Evolutionary conservation across 2,329 filamentous ascomycete species (phyloP), one percentile per base, ranked within the genome.

Genomic region (Dissoconium aciculare): DNA sequence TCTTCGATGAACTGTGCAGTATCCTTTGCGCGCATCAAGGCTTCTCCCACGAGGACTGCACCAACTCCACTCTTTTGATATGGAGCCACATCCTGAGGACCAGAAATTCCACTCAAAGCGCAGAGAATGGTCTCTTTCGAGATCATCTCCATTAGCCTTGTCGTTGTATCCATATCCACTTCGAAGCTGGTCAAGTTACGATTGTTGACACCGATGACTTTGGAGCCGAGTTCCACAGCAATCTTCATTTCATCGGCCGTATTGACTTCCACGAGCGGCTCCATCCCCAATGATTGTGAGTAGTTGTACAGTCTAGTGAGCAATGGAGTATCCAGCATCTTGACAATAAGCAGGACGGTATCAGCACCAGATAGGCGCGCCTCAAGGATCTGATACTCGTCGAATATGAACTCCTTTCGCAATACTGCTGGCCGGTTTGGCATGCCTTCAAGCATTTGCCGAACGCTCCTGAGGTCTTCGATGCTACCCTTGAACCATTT

Each of bases 401-500:
- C 85, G 49, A 95, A 98, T 24, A 98, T 74, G 49, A 98, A 98
- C 46, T 98, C 89, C 53, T 98, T 98, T 14, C 91, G 75, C 16
- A 98, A 62, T 9, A 98, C 71, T 2, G 87, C 91, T 3, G 89
- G 91, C 31, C 89, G 71, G 52, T 94, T 91, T 2, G 82, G 77
- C 76, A 98, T 84, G 9, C 79, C 78, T 45, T 84, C 73, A n/a
- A 98, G 62, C 28, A 81, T 84, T 55, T 87, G 80, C 26, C 89
- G 74, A 16, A 95, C 89, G 17, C 78, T 74, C 37, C 80, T 73
- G 32, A 98, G 62, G 52, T 98, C 89, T 35, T 98, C 87, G 37
- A 98, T 85, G 56, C 79, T 92, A 28, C 89, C 89, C 60, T 94
- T 95, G 66, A 98, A 98, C 89, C 89, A 98, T 51, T 95, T 80